Evolutionary conservation across 192 early-diverging fungal species (phyloP).

Genomic region (Glomus cerebriforme): DNA sequence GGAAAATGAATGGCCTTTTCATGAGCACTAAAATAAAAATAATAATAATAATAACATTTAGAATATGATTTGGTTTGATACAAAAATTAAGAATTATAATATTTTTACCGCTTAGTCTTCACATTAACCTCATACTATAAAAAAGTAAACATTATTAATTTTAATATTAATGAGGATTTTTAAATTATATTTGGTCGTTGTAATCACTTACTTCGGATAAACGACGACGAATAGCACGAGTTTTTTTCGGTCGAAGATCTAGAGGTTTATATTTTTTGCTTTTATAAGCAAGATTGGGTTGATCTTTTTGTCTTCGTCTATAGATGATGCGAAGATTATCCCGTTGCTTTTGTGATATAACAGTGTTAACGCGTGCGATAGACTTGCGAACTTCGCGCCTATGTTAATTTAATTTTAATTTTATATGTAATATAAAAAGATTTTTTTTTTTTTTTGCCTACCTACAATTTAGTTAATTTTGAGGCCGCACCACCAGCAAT

Average conservation of each 20-base stretch:
- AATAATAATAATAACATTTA: not conserved
- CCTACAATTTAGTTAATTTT: conserved; percentile 86
- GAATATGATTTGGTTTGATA: not conserved
- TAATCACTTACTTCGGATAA: conserved; percentile 61
- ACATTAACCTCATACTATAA: conserved; percentile 61
- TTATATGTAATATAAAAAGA: not conserved
- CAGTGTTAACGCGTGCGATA: conserved; percentile 93
- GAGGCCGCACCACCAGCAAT: conserved; percentile 73
- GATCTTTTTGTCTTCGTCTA: conserved; percentile 40
- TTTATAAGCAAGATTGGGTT: not conserved
- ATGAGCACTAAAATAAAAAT: conserved; percentile 32
- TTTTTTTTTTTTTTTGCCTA: not conserved
- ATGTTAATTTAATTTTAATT: not conserved
- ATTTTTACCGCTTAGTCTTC: conserved; percentile 81
- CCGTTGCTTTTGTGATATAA: conserved; percentile 92
- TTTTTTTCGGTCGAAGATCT: conserved; percentile 98
- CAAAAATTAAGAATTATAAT: not conserved
- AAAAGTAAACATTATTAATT: not conserved
- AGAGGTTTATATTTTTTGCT: conserved; percentile 94
- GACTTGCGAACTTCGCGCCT: conserved; percentile 88
- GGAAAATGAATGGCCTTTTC: conserved; percentile 92
- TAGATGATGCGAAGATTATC: conserved; percentile 87
- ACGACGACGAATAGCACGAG: conserved; percentile 95
- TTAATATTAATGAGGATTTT: not conserved
- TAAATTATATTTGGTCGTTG: too few species aligned